Percentiles rank a stretch among this genome's conserved stretches.
phyloP scores from a whole-genome alignment of 1,139 yeast species.

The Lodderomyces beijingensis region DNA sequence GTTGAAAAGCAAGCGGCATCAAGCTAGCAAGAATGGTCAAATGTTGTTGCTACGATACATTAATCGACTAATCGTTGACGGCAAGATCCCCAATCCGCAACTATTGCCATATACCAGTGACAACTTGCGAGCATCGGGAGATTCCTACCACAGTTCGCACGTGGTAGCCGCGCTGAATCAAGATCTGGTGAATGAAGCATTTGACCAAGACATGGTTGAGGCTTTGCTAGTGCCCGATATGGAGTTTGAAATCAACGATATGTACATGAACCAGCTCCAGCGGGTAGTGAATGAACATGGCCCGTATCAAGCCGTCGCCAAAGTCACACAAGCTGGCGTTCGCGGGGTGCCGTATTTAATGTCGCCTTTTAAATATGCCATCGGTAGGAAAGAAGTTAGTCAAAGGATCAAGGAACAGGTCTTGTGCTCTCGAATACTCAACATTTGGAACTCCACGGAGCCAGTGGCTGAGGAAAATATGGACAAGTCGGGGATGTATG shows the following conservation, averaged over 20 bases:
- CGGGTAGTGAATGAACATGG: conserved; percentile 30
- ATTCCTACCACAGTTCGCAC: conserved; percentile 6
- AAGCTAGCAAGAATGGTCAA: conserved; percentile 9
- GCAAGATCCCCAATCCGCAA: conserved; percentile 31
- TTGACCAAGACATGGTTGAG: conserved; percentile 32
- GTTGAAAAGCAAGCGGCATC: background rate
- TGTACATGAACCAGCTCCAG: conserved; percentile 19
- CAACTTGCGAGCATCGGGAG: conserved; percentile 5
- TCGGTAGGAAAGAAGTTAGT: conserved; percentile 25
- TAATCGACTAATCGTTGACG: conserved; percentile 23
- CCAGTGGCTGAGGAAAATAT: conserved; percentile 9
- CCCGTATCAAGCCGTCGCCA: conserved; percentile 32
- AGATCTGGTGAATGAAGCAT: conserved; percentile 13
- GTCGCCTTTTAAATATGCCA: conserved; percentile 22
- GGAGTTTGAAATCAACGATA: conserved; percentile 32
- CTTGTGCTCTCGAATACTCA: conserved; percentile 24
- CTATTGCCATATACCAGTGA: conserved; percentile 29
- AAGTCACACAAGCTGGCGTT: conserved; percentile 30
- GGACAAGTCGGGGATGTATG: conserved; percentile 23
- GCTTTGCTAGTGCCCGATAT: conserved; percentile 33
- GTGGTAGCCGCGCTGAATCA: conserved; percentile 5
- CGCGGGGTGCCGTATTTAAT: conserved; percentile 26
- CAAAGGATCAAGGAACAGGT: conserved; percentile 31
- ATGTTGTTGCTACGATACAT: conserved; percentile 24
- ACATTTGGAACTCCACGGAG: conserved; percentile 11